Base-by-base conservation (phyloP, 768 basidiomycete species). In the Trametes maxima region DNA sequence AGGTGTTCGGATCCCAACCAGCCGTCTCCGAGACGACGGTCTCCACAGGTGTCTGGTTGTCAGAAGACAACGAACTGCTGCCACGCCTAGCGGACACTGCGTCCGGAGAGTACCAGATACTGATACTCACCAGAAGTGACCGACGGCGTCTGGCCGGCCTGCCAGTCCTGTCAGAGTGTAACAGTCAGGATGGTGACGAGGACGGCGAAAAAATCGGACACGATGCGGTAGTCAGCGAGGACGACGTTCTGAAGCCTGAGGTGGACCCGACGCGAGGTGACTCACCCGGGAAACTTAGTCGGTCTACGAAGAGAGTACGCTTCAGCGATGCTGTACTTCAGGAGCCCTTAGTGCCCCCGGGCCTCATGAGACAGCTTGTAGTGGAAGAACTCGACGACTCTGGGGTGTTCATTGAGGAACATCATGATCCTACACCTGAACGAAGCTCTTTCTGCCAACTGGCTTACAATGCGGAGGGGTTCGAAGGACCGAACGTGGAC, bases 81-180 rank as follows among this genome's bases (percentile, higher is more conserved):
- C 3, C 36, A 13, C 16, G 11, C 13, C 3, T 11, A 8, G 2
- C 11, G 5, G 2, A 12, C 36, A 49, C 25, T 1, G 17, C 25
- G 47, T n/a, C 25, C 17, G 51, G 62, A 16, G 52, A 49, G 47
- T 63, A 54, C 7, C 74, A 69, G 25, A 74, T 74, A 17, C 73
- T 82, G 12, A 67, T 82, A 35, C 64, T 82, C 54, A 80, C 79
- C 19, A 73, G 78, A 42, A 71, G 70, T 22, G 82, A 84, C 60
- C 73, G 81, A 5, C 60, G 65, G 59, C 68, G 70, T 65, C 60
- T 66, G 45, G 67, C 60, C 33, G 71, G 64, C 43, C 60, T 66
- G 36, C 42, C 65, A 4, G 16, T 16, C 21, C 22, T 5, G 6
- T 43, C 24, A 16, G 59, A 55, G 5, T 39, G 3, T 1, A 8